Evolutionary conservation across 192 early-diverging fungal species (phyloP), one percentile per base, ranked within the genome.

Genomic region (Coemansia sp.): DNA sequence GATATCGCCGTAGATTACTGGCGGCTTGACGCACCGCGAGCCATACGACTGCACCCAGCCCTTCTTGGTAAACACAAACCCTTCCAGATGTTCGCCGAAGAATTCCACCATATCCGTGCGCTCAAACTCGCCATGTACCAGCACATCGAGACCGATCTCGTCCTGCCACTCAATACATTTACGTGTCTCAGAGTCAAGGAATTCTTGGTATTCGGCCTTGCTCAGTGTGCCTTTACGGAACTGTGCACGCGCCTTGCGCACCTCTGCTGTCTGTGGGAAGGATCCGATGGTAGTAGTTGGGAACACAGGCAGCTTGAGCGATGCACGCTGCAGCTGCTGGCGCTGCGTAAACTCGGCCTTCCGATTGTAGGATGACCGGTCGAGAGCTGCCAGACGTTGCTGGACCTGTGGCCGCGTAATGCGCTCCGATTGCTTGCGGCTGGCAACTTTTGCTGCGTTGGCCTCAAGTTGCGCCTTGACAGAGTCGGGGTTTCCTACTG

Each of bases 1-100:
- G 53, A 98, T 93, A 81, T 98, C 96, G 73, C 96, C 96, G 73
- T 88, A 97, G 78, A 98, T 96, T 55, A 98, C 90, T 44, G 96
- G 96, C 54, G 96, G 95, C 86, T 95, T 93, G 74, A 94, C 92
- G 78, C 93, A 97, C 64, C 94, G 93, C 64, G 93, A 92, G 62
- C 96, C 96, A 83, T 97, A 98, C 41, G 88, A 91, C 83, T 93
- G 92, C 51, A 98, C 95, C 96, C 96, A 98, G 23, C 95, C 96
- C 75, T 94, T 94, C 73, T 90, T 85, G 65, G 93, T 93, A 73
- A 97, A 96, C n/a, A 88, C 87, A 84, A 93, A 95, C 62, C 96
- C 96, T 61, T 91, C 79, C 50, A 98, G 82, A 70, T 91, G 79
- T 80, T 98, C 92, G 74, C 96, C 96, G 86, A 98, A 97, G 85